Conservation (phyloP, 2,329 filamentous ascomycete genomes). For the Corinectria fuckeliana region DNA sequence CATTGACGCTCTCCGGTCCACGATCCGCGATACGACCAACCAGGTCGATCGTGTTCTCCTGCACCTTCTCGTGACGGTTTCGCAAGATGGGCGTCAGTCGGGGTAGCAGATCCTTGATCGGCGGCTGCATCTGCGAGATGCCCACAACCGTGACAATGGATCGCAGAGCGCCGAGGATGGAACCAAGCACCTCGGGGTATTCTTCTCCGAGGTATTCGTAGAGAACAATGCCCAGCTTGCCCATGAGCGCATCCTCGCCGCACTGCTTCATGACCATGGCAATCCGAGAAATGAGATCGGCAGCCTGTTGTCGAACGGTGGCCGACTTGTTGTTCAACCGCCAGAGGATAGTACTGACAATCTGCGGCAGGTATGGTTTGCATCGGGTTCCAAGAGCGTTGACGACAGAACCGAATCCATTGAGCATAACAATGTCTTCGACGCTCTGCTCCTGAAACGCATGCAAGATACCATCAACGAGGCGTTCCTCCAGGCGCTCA, state of each 20-base stretch:
- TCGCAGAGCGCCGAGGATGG: slow-evolving; percentile 91
- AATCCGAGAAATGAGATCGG: slow-evolving; percentile 94
- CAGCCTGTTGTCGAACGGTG: slow-evolving; percentile 94
- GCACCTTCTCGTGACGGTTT: slow-evolving; percentile 98
- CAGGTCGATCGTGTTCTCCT: slow-evolving; percentile 98
- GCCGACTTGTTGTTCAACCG: slow-evolving; percentile 97
- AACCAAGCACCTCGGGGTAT: slow-evolving; percentile 96
- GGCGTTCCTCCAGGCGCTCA: slow-evolving; percentile 87
- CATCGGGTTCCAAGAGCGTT: slow-evolving; percentile 92
- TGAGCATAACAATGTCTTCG: slow-evolving; percentile 94
- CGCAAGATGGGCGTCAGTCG: slow-evolving; percentile 96
- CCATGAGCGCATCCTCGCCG: slow-evolving; percentile 93
- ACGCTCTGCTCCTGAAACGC: slow-evolving; percentile 98
- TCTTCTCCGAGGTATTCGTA: slow-evolving; percentile 99
- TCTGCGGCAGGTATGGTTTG: slow-evolving; percentile 96
- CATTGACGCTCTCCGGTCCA: slow-evolving; percentile 94
- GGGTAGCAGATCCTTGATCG: slow-evolving; percentile 93
- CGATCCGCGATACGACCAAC: slow-evolving; percentile 98
- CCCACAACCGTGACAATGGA: slow-evolving; percentile 98
- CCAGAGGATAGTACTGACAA: slow-evolving; percentile 96
- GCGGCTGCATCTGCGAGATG: slow-evolving; percentile 97
- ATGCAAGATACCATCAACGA: slow-evolving; percentile 94
- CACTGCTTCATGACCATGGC: slow-evolving; percentile 99
- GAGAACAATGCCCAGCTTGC: slow-evolving; percentile 90
- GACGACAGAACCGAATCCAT: slow-evolving; percentile 96